These are phyloP conservation scores for Aechmea fasciata DNA, from an alignment of 176 grass and related monocot species.

Conservation along the genomic window DNA sequence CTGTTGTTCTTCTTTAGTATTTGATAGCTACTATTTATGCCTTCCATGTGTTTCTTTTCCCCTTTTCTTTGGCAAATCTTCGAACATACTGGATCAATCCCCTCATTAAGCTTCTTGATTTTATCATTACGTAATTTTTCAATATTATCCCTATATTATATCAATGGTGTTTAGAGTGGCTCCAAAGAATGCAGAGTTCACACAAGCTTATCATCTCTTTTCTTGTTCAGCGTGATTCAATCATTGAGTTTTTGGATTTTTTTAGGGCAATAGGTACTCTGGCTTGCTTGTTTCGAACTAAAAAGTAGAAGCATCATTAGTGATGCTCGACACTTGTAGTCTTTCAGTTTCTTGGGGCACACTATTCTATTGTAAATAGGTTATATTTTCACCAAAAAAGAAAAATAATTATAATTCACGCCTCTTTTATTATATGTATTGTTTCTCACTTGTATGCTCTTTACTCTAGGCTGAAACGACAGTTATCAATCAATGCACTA, in stretches of 20 bases:
- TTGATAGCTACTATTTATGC: neutral
- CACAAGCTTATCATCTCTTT: neutral
- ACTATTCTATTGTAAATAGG: no score
- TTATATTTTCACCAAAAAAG: constrained; percentile 4
- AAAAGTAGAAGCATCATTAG: neutral
- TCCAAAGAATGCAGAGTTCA: no score
- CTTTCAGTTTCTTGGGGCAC: no score
- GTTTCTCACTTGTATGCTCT: neutral
- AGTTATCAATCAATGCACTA: constrained; percentile 93
- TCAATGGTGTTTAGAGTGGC: neutral
- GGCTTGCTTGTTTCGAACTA: neutral
- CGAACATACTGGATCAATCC: neutral
- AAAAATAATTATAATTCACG: neutral
- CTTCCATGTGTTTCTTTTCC: neutral
- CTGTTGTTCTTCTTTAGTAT: neutral
- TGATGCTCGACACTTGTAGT: no score
- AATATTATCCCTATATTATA: neutral
- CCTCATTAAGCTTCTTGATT: neutral
- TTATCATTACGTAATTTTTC: neutral
- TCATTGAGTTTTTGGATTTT: neutral
- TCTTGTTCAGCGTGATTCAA: constrained; percentile 1
- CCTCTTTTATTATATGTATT: constrained; percentile 22
- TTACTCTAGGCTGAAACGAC: constrained; percentile 59
- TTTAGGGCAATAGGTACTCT: neutral
- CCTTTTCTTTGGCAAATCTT: neutral